A percentile compares a stretch with the other conserved stretches of the same genome.
Conservation (phyloP, 2,329 filamentous ascomycete genomes). For the Pyrenochaeta sp. region DNA sequence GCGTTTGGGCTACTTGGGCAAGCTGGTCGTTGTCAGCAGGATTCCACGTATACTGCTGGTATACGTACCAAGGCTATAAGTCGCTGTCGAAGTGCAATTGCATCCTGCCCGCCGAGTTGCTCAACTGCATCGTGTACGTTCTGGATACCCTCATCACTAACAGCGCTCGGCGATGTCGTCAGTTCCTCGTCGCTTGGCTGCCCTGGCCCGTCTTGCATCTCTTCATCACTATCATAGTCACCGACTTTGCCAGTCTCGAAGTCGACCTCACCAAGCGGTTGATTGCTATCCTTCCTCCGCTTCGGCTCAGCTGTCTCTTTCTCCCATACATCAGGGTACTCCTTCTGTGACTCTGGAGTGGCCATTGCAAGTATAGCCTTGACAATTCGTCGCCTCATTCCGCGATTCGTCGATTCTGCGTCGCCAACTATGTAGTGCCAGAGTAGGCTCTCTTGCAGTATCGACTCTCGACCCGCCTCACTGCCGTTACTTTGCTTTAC, state of each 20-base stretch:
- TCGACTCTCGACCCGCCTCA: constrained; percentile 19
- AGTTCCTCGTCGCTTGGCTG: constrained; percentile 12
- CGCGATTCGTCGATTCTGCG: constrained; percentile 41
- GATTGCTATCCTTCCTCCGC: constrained; percentile 60
- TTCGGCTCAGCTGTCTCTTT: constrained; percentile 66
- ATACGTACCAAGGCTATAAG: constrained; percentile 65
- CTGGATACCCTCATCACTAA: background rate
- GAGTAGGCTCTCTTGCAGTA: constrained; percentile 66
- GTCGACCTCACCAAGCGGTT: constrained; percentile 66
- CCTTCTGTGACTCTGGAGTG: constrained; percentile 57
- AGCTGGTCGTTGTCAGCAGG: constrained; percentile 43
- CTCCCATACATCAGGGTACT: constrained; percentile 73
- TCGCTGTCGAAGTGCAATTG: constrained; percentile 69
- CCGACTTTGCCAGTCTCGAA: constrained; percentile 65
- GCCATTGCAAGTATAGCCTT: constrained; percentile 75
- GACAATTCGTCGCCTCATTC: constrained; percentile 63
- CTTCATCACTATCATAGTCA: constrained; percentile 57
- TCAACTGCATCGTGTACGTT: constrained; percentile 30
- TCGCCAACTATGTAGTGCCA: constrained; percentile 64
- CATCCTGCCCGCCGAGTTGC: constrained; percentile 57
- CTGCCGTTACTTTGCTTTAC: constrained; percentile 41
- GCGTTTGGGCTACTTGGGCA: constrained; percentile 44
- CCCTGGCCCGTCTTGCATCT: constrained; percentile 34
- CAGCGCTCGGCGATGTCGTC: background rate
- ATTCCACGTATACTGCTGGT: background rate